Conservation (phyloP, 192 early-diverging fungal species). For the Umbelopsis sp. region DNA sequence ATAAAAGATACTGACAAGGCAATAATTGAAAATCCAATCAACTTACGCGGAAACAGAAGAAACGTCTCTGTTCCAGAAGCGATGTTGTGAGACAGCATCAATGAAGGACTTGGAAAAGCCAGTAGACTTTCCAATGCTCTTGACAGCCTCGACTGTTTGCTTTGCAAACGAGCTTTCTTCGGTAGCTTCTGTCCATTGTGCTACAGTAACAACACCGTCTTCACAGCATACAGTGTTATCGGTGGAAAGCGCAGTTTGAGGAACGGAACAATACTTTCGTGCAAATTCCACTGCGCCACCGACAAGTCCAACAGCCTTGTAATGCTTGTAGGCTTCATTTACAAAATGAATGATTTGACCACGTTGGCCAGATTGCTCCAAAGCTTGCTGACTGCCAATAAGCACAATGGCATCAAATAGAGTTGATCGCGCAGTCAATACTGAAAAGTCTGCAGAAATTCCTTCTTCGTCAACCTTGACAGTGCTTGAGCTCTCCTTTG, state of each 20-base stretch:
- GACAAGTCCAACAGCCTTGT: slow-evolving; percentile 29
- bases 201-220: neutral
- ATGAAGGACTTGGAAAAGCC: neutral
- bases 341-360: slow-evolving; percentile 18
- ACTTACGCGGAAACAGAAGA: neutral
- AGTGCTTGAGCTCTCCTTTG: neutral
- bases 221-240: neutral
- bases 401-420: slow-evolving; percentile 6
- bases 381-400: neutral
- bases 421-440: neutral
- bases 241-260: neutral
- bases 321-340: slow-evolving; percentile 31
- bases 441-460: neutral
- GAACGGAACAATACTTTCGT: neutral
- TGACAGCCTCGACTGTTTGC: neutral
- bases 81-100: neutral
- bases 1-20: too few species aligned
- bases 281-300: slow-evolving; percentile 18
- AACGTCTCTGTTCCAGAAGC: slow-evolving; percentile 10
- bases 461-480: neutral
- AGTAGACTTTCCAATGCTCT: neutral
- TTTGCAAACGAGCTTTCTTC: neutral
- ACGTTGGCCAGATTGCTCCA: neutral
- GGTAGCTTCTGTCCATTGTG: neutral
- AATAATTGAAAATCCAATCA: too few species aligned